These are phyloP conservation scores for Pilasporangium apinafurcum DNA, from an alignment of 352 stramenopile species.

Conservation along the genomic window DNA sequence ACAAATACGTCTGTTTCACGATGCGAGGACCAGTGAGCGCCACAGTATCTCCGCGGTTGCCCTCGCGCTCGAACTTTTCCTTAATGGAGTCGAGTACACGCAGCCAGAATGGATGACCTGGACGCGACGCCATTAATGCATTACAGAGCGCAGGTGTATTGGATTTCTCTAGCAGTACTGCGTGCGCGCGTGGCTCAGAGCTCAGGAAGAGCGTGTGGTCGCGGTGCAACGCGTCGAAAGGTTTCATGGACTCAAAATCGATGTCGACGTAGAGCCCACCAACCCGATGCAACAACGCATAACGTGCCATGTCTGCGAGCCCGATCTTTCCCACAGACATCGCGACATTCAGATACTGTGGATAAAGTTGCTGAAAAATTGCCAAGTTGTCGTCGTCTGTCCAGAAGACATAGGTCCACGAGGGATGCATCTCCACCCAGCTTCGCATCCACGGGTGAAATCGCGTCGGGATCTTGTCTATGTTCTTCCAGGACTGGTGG, in stretches of 20 bases:
- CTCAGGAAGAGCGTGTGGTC: conserved; percentile 32
- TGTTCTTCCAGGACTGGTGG: conserved; percentile 52
- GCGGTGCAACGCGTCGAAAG: conserved; percentile 27
- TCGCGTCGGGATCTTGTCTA: conserved; percentile 23
- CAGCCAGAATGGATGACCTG: conserved; percentile 44
- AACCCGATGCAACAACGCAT: conserved; percentile 40
- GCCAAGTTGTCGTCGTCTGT: conserved; percentile 43
- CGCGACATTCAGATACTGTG: conserved; percentile 34
- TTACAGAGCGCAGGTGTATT: conserved; percentile 33
- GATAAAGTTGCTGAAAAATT: conserved; percentile 39
- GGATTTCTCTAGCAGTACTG: conserved; percentile 36
- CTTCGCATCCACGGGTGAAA: conserved; percentile 55
- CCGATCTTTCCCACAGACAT: conserved; percentile 29
- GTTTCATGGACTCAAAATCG: conserved; percentile 44
- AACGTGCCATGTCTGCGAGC: conserved; percentile 45
- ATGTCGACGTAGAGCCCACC: conserved; percentile 46
- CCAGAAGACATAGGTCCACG: conserved; percentile 57
- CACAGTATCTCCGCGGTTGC: conserved; percentile 18
- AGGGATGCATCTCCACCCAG: conserved; percentile 29
- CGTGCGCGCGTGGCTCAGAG: conserved; percentile 33
- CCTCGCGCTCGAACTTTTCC: conserved; percentile 22
- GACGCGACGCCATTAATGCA: conserved; percentile 43
- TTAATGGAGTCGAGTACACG: conserved; percentile 39
- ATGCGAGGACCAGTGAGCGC: conserved; percentile 41
- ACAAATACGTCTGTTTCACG: conserved; percentile 33